phyloP scores from a whole-genome alignment of 352 stramenopile species.

The Peronospora tabacina region DNA sequence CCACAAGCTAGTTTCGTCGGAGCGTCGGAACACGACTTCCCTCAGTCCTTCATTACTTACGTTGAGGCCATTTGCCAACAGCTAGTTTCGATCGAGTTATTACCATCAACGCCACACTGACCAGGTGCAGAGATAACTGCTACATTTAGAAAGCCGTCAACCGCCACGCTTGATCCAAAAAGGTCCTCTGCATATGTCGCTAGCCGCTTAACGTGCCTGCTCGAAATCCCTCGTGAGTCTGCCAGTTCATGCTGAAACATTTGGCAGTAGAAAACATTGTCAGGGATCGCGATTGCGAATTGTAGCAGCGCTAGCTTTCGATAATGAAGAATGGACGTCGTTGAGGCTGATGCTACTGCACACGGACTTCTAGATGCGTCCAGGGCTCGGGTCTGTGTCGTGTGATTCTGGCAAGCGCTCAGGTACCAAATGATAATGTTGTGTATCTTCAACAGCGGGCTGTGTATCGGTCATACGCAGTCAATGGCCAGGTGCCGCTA shows the following conservation, averaged over 20 bases:
- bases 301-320: constrained; percentile 56
- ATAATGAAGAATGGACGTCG: constrained; percentile 81
- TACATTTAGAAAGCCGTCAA: too few species aligned
- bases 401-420: constrained; percentile 59
- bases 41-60: constrained; percentile 18
- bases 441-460: constrained; percentile 87
- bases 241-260: constrained; percentile 56
- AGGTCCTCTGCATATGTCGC: constrained; percentile 84
- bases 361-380: constrained; percentile 73
- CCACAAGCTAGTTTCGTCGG: constrained; percentile 31
- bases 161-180: constrained; percentile 86
- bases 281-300: constrained; percentile 62
- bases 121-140: too few species aligned
- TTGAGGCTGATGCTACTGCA: constrained; percentile 98
- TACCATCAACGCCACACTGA: constrained; percentile 68
- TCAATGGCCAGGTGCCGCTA: constrained; percentile 13
- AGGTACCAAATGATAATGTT: constrained; percentile 87
- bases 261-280: constrained; percentile 26
- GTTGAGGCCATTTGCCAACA: constrained; percentile 22
- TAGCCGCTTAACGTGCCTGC: constrained; percentile 75
- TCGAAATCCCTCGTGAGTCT: constrained; percentile 77
- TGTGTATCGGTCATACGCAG: constrained; percentile 57
- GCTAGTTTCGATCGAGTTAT: constrained; percentile 55
- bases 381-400: constrained; percentile 90
- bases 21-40: constrained; percentile 47